phyloP scores from a whole-genome alignment of 192 early-diverging fungal genomes.

The Coemansia sp. region DNA sequence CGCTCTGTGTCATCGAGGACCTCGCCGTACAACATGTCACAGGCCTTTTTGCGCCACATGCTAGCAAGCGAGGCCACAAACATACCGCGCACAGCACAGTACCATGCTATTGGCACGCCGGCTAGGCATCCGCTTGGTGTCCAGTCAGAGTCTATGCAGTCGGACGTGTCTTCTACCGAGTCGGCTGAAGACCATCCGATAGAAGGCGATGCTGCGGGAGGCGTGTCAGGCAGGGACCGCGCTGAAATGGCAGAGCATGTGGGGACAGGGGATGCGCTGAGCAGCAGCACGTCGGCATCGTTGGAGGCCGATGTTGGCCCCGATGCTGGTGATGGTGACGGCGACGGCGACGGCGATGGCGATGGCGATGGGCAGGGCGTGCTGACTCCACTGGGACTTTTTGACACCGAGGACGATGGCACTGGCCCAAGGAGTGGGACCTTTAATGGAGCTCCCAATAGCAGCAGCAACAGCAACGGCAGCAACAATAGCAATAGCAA shows the following conservation, averaged over 20 bases:
- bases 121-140: conserved; percentile 46
- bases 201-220: no score
- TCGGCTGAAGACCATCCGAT: conserved; percentile 10
- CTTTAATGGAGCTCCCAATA: background rate
- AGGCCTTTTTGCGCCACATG: conserved; percentile 5
- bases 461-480: background rate
- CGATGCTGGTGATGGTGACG: conserved; percentile 1
- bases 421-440: background rate
- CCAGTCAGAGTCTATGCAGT: conserved; percentile 33
- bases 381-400: conserved; percentile 11
- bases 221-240: background rate
- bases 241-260: background rate
- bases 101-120: conserved; percentile 41
- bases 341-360: conserved; percentile 1
- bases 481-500: background rate
- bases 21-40: conserved; percentile 21
- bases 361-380: background rate
- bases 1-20: conserved; percentile 15
- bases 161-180: conserved; percentile 29
- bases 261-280: background rate
- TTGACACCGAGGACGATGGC: background rate
- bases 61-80: conserved; percentile 20
- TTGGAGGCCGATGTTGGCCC: background rate
- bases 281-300: background rate
- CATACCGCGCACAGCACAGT: conserved; percentile 48